Evolutionary conservation across 2,329 filamentous ascomycete species (phyloP).

Genomic region (Ceratocystis destructans): DNA sequence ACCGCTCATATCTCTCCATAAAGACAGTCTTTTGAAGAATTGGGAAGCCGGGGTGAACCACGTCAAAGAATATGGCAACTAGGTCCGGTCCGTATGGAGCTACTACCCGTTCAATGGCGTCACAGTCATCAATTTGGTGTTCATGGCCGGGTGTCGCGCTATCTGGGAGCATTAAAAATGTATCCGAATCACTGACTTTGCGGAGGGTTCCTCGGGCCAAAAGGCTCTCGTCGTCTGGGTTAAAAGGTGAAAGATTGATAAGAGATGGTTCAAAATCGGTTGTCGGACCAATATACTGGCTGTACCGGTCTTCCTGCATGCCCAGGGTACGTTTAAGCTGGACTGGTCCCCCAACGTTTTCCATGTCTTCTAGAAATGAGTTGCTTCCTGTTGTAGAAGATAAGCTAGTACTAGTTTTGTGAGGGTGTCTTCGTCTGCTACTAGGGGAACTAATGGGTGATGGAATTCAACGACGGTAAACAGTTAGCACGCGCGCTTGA

Average conservation of each 20-base stretch:
- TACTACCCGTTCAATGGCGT: slow-evolving; percentile 62
- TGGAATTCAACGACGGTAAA: slow-evolving; percentile 42
- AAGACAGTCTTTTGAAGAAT: slow-evolving; percentile 73
- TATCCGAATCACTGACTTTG: slow-evolving; percentile 64
- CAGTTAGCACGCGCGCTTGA: slow-evolving; percentile 27
- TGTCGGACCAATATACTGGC: slow-evolving; percentile 70
- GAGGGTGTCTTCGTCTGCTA: slow-evolving; percentile 34
- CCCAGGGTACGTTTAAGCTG: slow-evolving; percentile 58
- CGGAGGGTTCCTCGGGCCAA: slow-evolving; percentile 55
- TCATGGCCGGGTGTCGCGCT: slow-evolving; percentile 57
- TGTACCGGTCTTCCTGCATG: slow-evolving; percentile 63
- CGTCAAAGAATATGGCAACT: slow-evolving; percentile 67
- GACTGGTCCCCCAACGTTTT: slow-evolving; percentile 52
- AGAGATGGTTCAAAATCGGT: slow-evolving; percentile 75
- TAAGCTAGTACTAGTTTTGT: slow-evolving; percentile 43
- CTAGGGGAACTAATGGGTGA: slow-evolving; percentile 37
- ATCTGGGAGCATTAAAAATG: slow-evolving; percentile 69
- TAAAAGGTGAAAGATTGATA: slow-evolving; percentile 66
- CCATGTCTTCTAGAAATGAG: slow-evolving; percentile 55
- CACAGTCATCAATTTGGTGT: slow-evolving; percentile 52
- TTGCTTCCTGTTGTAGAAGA: slow-evolving; percentile 49
- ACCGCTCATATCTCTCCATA: slow-evolving; percentile 60
- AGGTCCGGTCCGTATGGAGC: slow-evolving; percentile 62
- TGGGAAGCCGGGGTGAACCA: slow-evolving; percentile 69
- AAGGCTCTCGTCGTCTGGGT: slow-evolving; percentile 67